Percentiles rank a stretch among this genome's conserved stretches.
Conservation (phyloP, 2,329 filamentous ascomycete genomes). For the Atkinsonella hypoxylon region DNA sequence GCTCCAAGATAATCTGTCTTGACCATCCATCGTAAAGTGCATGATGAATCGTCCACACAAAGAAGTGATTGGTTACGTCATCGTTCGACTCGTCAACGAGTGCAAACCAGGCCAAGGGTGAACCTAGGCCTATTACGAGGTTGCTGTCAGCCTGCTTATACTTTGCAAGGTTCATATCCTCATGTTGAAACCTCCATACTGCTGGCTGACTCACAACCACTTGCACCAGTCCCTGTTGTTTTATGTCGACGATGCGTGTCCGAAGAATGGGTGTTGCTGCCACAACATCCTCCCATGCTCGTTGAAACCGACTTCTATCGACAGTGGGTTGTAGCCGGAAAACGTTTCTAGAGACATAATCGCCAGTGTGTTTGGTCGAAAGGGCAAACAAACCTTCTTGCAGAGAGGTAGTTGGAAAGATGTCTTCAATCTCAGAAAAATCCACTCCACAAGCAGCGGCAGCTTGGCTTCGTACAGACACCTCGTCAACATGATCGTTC, state of each 20-base stretch:
- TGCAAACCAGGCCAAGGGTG: conserved; percentile 7
- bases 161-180: not conserved
- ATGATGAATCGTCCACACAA: conserved; percentile 21
- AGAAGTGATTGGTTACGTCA: not conserved
- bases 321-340: conserved; percentile 7
- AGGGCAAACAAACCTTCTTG: conserved; percentile 31
- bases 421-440: conserved; percentile 20
- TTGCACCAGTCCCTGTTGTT: conserved; percentile 9
- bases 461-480: not conserved
- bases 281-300: conserved; percentile 10
- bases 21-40: conserved; percentile 42
- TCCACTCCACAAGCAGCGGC: conserved; percentile 4
- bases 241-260: conserved; percentile 9
- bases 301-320: conserved; percentile 5
- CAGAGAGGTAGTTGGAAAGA: conserved; percentile 25
- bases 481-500: not conserved
- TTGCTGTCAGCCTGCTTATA: not conserved
- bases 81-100: not conserved
- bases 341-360: conserved; percentile 10
- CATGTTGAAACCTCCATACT: conserved; percentile 1
- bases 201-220: conserved; percentile 6
- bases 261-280: conserved; percentile 8
- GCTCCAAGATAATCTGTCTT: conserved; percentile 23
- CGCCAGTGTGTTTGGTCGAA: conserved; percentile 7
- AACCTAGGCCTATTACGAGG: conserved; percentile 9